Base-by-base conservation (phyloP, 352 stramenopile species). In the Plasmopara viticola region DNA sequence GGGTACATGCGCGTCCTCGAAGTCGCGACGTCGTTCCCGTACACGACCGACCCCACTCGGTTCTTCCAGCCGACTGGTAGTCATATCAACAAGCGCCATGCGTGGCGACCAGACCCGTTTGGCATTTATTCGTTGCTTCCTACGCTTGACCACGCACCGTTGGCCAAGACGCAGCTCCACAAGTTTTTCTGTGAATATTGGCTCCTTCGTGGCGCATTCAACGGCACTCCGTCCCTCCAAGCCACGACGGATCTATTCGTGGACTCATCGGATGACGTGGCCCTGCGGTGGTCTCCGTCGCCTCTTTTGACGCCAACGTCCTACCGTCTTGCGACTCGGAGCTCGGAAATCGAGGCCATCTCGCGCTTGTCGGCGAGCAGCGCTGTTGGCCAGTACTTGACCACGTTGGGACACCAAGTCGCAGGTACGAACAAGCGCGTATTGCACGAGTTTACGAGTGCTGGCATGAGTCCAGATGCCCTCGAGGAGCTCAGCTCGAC, bases 401-500 rank as follows among this genome's bases (percentile, higher is more conserved):
- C 28, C 2, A 39, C 56, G 17, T 50, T 86, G 25, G 72, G 66
- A 29, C 60, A 63, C 29, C 63, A 57, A 18, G 64, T 69, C 7
- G 52, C 62, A 33, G 62, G 49, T 31, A 75, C 47, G 15, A 74
- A 90, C 56, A 75, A 72, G 18, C 76, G 83, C 29, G 73, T 87
- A 6, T 50, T 87, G 30, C 86, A 84, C 56, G 79, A 93, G 56
- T 93, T 85, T 44, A 84, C 70, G 10, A 66, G 77, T 44, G 64
- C 72, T 6, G 83, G 83, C 4, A 90, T 93, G 83, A 85, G 69
- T 55, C 56, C 70, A 0, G 83, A 93, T 43, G 83, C 75, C 0
- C 46, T 78, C 0, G 68, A 84, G 43, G 79, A 93, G 37, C 50
- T 90, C 12, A 59, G 74, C 35, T 69, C 72, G 7, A 44, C 65